These are phyloP conservation scores for Gynostemma pentaphyllum DNA, from an alignment of 306 rosid genomes.

Conservation along the genomic window DNA sequence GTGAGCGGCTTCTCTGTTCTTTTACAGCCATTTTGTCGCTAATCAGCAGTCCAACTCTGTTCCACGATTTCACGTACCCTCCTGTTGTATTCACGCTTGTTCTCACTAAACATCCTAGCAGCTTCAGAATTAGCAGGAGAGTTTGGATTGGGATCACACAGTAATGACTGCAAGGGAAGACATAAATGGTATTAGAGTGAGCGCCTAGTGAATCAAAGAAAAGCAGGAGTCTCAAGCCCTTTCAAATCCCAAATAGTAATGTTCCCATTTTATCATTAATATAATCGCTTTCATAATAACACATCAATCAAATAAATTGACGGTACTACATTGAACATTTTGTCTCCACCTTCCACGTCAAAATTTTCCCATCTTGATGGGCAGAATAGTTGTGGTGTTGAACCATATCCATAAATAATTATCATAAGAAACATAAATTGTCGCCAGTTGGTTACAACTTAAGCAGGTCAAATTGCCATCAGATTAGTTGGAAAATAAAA, in stretches of 20 bases:
- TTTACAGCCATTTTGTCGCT: slow-evolving; percentile 15
- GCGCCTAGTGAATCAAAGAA: neutral
- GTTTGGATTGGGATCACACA: slow-evolving; percentile 93
- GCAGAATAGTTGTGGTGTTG: neutral
- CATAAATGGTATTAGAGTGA: neutral
- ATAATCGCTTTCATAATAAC: neutral
- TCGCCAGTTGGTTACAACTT: neutral
- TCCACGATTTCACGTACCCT: slow-evolving; percentile 84
- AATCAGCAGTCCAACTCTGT: slow-evolving; percentile 99
- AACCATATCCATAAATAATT: neutral
- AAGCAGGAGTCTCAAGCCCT: neutral
- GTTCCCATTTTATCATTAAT: neutral
- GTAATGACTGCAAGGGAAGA: slow-evolving; percentile 67
- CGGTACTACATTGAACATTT: neutral
- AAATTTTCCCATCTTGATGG: neutral
- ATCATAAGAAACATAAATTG: neutral
- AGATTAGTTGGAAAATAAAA: neutral
- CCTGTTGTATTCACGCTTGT: slow-evolving; percentile 91
- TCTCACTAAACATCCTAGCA: slow-evolving; percentile 90
- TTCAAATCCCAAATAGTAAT: neutral
- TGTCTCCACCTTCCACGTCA: neutral
- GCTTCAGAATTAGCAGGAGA: slow-evolving; percentile 99
- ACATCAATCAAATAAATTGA: neutral
- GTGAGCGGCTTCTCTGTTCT: slow-evolving; percentile 28
- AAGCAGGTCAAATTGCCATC: neutral